Conservation (phyloP, 345 rosid species). For the Rhodamnia rubescens region DNA sequence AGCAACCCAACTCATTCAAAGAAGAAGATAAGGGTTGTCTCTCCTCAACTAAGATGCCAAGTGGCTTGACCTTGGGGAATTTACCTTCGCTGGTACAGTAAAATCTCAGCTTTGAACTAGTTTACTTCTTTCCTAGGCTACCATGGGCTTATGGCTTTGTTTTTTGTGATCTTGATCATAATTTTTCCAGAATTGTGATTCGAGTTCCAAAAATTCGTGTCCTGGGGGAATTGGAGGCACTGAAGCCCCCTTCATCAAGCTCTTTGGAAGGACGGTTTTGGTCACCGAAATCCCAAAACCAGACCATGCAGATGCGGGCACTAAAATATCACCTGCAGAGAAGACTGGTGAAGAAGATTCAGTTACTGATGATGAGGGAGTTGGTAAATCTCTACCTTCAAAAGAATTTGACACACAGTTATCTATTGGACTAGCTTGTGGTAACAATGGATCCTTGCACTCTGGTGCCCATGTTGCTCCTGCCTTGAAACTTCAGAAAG, state of each 20-base stretch:
- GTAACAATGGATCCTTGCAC: neutral
- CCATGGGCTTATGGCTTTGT: neutral
- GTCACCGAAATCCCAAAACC: slow-evolving; percentile 19
- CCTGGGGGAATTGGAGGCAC: slow-evolving; percentile 1
- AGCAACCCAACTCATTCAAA: slow-evolving; percentile 17
- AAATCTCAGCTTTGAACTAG: neutral
- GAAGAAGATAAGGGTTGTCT: slow-evolving; percentile 21
- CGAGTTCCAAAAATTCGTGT: slow-evolving; percentile 3
- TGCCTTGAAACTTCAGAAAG: slow-evolving; percentile 2
- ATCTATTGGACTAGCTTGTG: slow-evolving; percentile 21
- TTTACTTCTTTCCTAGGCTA: neutral
- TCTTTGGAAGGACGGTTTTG: slow-evolving; percentile 54
- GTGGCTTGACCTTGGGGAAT: slow-evolving; percentile 3
- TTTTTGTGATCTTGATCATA: neutral
- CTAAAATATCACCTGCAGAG: neutral
- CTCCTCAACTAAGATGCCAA: neutral
- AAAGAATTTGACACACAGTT: slow-evolving; percentile 17
- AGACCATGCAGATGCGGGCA: slow-evolving; percentile 2
- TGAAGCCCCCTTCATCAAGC: slow-evolving; percentile 26
- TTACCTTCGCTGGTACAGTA: slow-evolving; percentile 10
- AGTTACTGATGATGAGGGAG: neutral
- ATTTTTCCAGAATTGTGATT: slow-evolving; percentile 16
- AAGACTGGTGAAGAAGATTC: neutral
- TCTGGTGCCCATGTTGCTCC: neutral
- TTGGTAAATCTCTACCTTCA: slow-evolving; percentile 1